Evolutionary conservation across 306 rosid species (phyloP), one percentile per base, ranked within the genome.

Genomic region (Amphicarpaea edgeworthii): DNA sequence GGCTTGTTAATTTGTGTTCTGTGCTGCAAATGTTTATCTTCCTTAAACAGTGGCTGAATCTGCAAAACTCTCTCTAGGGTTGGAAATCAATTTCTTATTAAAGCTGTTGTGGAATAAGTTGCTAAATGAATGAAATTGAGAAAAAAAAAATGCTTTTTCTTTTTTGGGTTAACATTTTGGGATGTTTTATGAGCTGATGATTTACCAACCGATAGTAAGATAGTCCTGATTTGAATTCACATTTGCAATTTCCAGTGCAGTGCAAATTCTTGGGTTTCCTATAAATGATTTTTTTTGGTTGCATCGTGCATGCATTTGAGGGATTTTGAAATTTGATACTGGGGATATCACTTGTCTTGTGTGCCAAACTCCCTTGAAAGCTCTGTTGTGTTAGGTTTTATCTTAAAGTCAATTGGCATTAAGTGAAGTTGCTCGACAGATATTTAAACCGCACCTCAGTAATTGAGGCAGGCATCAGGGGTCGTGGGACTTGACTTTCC

Each of bases 241-340:
- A 37, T 53, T 62, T 50, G 37, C 24, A 78, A 26, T 71, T 63
- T 72, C 17, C n/a, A 12, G 60, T 66, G 6, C 50, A 62, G 72
- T 70, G 34, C 19, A 5, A 21, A 54, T 64, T 63, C n/a, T 32
- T 57, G 15, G 66, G 6, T 64, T 34, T 62, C 20, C 8, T 42
- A 2, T 41, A 30, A 41, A 60, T 12, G 3, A 12, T 38, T 50
- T 73, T 17, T 71, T 8, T 53, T 24, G 34, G 32, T 37, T 72
- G 9, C 6, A 19, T 67, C 16, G 12, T 45, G 67, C 79, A 38
- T 67, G n/a, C n/a, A n/a, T 70, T 9, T 28, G 32, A 20, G 32
- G 37, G 24, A 16, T 14, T 50, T 12, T 77, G 70, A 63, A 82
- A 16, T 64, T 75, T 76, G 47, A 61, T 76, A 2, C 12, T 64